phyloP scores from a whole-genome alignment of 805 yeast species.

The Teunomyces gatunensis region DNA sequence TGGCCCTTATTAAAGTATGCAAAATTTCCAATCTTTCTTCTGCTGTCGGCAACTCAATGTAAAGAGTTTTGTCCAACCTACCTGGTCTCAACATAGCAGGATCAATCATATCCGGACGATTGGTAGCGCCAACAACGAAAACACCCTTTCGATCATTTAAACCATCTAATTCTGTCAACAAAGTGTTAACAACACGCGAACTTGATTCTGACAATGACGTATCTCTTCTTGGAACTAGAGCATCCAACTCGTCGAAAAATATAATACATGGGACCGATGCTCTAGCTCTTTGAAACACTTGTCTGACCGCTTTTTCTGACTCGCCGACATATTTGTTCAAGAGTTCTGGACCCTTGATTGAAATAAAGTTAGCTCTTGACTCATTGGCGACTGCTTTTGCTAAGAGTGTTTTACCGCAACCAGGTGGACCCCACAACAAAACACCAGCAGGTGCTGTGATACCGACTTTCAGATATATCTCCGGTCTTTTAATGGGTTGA shows the following conservation, averaged over 20 bases:
- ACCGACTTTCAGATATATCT: constrained; percentile 84
- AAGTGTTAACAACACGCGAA: constrained; percentile 90
- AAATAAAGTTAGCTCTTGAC: constrained; percentile 91
- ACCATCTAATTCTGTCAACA: constrained; percentile 93
- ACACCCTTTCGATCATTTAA: constrained; percentile 89
- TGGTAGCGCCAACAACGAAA: constrained; percentile 94
- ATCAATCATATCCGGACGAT: constrained; percentile 97
- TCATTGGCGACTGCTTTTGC: constrained; percentile 99
- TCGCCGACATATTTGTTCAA: constrained; percentile 96
- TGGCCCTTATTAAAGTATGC: constrained; percentile 66
- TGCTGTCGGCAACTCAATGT: constrained; percentile 82
- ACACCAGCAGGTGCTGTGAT: constrained; percentile 97
- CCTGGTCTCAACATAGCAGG: constrained; percentile 98
- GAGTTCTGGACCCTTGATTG: constrained; percentile 94
- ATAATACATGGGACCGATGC: constrained; percentile 93
- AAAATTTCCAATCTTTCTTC: constrained; percentile 80
- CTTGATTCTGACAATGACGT: constrained; percentile 84
- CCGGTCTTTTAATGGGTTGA: constrained; percentile 93
- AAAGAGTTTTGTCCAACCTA: constrained; percentile 87
- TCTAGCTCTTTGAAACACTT: constrained; percentile 88
- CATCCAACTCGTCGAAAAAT: constrained; percentile 95
- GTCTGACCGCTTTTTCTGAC: constrained; percentile 89
- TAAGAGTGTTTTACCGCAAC: constrained; percentile 94
- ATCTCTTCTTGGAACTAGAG: constrained; percentile 92
- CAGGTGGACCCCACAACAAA: constrained; percentile 98